A percentile compares a stretch with the other conserved stretches of the same genome.
These are phyloP conservation scores for Nemania sp. DNA, from an alignment of 2,329 filamentous ascomycete genomes.

Conservation along the genomic window DNA sequence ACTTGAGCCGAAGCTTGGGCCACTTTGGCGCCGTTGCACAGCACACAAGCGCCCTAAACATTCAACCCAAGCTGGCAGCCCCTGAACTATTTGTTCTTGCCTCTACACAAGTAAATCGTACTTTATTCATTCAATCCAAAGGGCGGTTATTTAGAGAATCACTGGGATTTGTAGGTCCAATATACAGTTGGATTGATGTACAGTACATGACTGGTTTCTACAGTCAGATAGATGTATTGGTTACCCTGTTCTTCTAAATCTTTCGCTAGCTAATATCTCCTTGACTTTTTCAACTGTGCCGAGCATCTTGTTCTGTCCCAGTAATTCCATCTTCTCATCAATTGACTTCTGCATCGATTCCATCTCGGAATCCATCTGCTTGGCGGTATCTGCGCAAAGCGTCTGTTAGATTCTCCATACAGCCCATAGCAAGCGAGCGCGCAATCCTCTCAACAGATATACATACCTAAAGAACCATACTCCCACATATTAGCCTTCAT, in stretches of 20 bases:
- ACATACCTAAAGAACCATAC: conserved; percentile 71
- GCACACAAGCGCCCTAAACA: too few species aligned
- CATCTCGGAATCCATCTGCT: conserved; percentile 49
- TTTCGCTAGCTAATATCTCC: conserved; percentile 58
- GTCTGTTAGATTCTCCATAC: too few species aligned
- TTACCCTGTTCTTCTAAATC: conserved; percentile 41
- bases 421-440: background rate
- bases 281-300: conserved; percentile 59
- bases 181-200: conserved; percentile 24
- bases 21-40: too few species aligned
- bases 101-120: too few species aligned
- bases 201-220: conserved; percentile 28
- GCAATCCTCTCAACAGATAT: background rate
- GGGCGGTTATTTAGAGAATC: too few species aligned
- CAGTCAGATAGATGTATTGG: conserved; percentile 16
- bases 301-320: conserved; percentile 55
- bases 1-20: conserved; percentile 28
- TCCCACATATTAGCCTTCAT: conserved; percentile 99
- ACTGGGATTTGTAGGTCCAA: background rate
- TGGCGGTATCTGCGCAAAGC: conserved; percentile 51
- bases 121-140: too few species aligned
- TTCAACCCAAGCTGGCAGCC: too few species aligned
- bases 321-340: conserved; percentile 57
- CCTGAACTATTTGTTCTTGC: too few species aligned
- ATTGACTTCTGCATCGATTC: conserved; percentile 45